phyloP scores from a whole-genome alignment of 129 eudicot genomes.

The Centrapalus pauciflorus region DNA sequence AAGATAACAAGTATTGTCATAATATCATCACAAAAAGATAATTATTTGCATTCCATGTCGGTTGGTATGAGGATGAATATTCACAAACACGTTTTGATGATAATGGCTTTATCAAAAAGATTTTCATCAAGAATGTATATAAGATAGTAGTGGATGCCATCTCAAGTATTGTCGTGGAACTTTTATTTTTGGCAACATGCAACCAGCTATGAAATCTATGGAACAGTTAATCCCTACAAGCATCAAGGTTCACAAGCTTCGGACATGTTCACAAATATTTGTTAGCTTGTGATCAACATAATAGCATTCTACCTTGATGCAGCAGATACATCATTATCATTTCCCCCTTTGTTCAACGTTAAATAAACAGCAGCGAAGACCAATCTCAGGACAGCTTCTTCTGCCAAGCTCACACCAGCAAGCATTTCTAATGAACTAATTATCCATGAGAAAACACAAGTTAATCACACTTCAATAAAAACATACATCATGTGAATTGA shows the following conservation, averaged over 20 bases:
- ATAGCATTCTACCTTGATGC: conserved; percentile 61
- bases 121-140: not conserved
- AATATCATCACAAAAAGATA: not conserved
- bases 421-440: conserved; percentile 89
- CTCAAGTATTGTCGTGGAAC: too few species aligned
- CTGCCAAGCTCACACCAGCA: conserved; percentile 65
- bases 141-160: not conserved
- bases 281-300: conserved; percentile 1
- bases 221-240: not conserved
- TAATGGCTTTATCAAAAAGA: not conserved
- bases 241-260: not conserved
- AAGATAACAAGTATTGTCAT: not conserved
- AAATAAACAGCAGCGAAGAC: conserved; percentile 77
- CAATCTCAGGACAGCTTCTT: conserved; percentile 85
- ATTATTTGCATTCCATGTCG: not conserved
- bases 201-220: not conserved
- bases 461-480: conserved; percentile 19
- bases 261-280: not conserved
- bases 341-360: conserved; percentile 56
- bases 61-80: not conserved
- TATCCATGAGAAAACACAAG: conserved; percentile 28
- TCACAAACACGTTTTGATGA: not conserved
- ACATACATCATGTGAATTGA: conserved; percentile 13
- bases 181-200: not conserved
- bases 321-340: conserved; percentile 70